Base-by-base conservation (phyloP, 148 eudicot genomes). In the Hydrangea macrophylla region DNA sequence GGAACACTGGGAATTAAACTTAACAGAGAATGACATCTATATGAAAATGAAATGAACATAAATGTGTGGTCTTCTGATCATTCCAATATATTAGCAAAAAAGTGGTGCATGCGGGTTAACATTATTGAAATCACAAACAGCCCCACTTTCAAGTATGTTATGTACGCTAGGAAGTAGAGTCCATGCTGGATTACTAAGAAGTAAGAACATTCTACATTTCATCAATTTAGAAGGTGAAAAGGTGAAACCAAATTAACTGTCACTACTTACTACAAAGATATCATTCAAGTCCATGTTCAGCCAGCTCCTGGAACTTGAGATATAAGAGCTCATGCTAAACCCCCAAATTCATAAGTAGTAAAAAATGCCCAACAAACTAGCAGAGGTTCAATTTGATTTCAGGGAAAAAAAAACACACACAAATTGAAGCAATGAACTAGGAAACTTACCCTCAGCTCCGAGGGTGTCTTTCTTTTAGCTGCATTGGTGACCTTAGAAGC, bases 401-500 rank as follows among this genome's bases (percentile, higher is more conserved):
- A 39, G 26, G 36, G 32, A 15, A 27, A n/a, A 11, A 35, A 35
- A 18, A 20, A 9, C 22, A 66, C 26, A 17, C 5, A 48, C 20
- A n/a, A n/a, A n/a, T n/a, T n/a, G n/a, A 62, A 45, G 33, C 23
- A 8, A 27, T 26, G 61, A 12, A 42, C 9, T 10, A 0, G n/a
- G 48, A 10, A 69, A 63, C 79, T 25, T 65, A 92, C 98, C 79
- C 98, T 83, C 63, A 92, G 69, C 64, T 92, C 94, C 9, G 98
- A 90, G 2, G 96, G 98, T 0, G 94, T 93, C 73, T 90, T 93
- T 60, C 98, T 80, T 77, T 90, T 93, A 70, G 76, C 56, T 25
- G 78, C 67, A 35, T 74, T 64, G 8, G 78, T 60, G 56, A 48
- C 65, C 82, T 77, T 85, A 48, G 77, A 71, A 45, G 69, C 58